Evolutionary conservation across 2,329 filamentous ascomycete species (phyloP).

Genomic region (Sclerotinia nivalis): DNA sequence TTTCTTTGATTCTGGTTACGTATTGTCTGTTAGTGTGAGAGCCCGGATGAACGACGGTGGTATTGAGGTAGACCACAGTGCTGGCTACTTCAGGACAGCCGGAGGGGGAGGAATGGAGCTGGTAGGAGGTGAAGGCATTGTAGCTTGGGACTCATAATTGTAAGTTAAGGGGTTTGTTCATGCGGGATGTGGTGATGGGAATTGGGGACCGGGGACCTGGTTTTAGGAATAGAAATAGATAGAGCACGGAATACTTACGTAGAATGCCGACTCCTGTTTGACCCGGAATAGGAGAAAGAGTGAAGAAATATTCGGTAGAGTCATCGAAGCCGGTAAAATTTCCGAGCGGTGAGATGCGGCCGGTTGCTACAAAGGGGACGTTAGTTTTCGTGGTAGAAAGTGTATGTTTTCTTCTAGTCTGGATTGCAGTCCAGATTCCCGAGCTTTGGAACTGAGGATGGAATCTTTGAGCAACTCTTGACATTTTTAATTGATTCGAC

Average conservation of each 20-base stretch:
- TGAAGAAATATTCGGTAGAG: slow-evolving; percentile 49
- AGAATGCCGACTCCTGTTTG: slow-evolving; percentile 22
- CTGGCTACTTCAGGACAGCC: slow-evolving; percentile 44
- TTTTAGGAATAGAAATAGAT: background rate
- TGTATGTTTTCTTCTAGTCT: background rate
- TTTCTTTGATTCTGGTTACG: slow-evolving; percentile 43
- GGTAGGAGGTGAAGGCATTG: slow-evolving; percentile 40
- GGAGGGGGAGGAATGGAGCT: slow-evolving; percentile 43
- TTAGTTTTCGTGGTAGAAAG: background rate
- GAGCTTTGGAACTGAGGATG: too few species aligned
- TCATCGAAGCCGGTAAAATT: slow-evolving; percentile 47
- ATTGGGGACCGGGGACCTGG: background rate
- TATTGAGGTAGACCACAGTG: slow-evolving; percentile 44
- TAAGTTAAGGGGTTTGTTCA: background rate
- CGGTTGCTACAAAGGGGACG: background rate
- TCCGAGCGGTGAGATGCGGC: slow-evolving; percentile 26
- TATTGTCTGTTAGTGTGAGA: slow-evolving; percentile 39
- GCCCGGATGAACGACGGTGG: slow-evolving; percentile 41
- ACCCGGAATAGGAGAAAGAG: slow-evolving; percentile 43
- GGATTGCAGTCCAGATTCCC: background rate
- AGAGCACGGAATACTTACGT: background rate
- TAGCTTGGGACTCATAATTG: slow-evolving; percentile 26
- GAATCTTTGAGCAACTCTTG: too few species aligned
- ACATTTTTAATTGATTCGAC: too few species aligned
- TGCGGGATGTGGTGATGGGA: background rate